Evolutionary conservation across 768 basidiomycete species (phyloP), one percentile per base, ranked within the genome.

Genomic region (Amanita rubescens): DNA sequence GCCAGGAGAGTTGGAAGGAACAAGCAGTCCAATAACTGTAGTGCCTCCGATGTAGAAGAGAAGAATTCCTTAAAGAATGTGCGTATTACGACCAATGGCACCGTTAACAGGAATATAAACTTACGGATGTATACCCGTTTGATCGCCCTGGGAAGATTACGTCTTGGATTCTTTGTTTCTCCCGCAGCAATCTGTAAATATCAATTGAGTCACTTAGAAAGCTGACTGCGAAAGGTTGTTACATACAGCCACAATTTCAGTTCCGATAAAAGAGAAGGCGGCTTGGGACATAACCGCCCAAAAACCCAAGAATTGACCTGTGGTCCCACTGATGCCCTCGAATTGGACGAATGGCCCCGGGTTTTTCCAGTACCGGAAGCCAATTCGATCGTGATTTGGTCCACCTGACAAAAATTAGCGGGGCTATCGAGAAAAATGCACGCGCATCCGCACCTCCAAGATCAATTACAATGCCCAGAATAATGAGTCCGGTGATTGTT

Each of bases 221-320:
- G 1, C n/a, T n/a, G n/a, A 34, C 17, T n/a, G 45, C n/a, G 4
- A 6, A 35, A 22, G 6, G 10, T 22, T 37, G 72, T 80, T 60
- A 42, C 41, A 19, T 71, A 89, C 85, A 25, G 90, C 91, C 38
- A 95, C 92, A 63, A 95, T 93, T 67, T 97, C 94, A 5, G 92
- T 94, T 14, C 94, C 94, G 55, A 94, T 92, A 58, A 71, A 94
- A 10, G 90, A 92, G 75, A 94, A 96, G 12, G 90, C 92, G 3
- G 94, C 94, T 59, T 94, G 87, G 6, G 84, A 82, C 69, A 95
- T 65, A 14, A 76, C 74, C 12, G 73, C 73, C 74, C 73, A 78
- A 66, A 71, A 79, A 4, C 74, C 78, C 30, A 81, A 63, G 77
- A 97, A 96, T 22, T 74, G 80, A 8, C 93, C 94, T 59, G 78